These are phyloP conservation scores for Tubosaeta sp. DNA, from an alignment of 768 basidiomycete species.

Conservation along the genomic window DNA sequence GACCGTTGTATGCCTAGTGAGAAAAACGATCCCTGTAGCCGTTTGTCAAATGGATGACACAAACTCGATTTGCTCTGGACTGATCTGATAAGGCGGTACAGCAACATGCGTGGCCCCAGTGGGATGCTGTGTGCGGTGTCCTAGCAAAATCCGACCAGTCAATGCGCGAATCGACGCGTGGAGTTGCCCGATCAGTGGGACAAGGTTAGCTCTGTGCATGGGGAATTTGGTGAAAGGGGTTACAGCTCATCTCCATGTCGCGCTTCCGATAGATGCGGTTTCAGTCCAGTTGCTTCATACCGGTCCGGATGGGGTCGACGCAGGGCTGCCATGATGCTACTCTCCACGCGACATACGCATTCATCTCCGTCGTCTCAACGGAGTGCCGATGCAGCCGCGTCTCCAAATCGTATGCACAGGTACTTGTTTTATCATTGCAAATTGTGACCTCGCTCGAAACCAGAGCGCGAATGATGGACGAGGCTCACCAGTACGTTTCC, in stretches of 20 bases:
- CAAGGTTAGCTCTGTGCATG: slow-evolving; percentile 32
- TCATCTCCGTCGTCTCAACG: slow-evolving; percentile 24
- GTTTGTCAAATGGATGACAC: slow-evolving; percentile 6
- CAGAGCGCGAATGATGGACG: background rate
- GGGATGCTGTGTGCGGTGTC: slow-evolving; percentile 19
- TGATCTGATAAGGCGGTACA: slow-evolving; percentile 7
- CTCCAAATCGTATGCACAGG: slow-evolving; percentile 1
- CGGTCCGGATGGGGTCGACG: slow-evolving; percentile 17
- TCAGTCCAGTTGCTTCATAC: background rate
- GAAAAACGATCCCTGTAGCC: slow-evolving; percentile 9
- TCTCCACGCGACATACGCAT: slow-evolving; percentile 10
- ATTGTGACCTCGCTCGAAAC: slow-evolving; percentile 12
- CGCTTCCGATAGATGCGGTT: slow-evolving; percentile 17
- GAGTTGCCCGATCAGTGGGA: slow-evolving; percentile 20
- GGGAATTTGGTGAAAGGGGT: slow-evolving; percentile 18
- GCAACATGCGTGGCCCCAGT: background rate
- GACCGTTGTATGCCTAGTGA: slow-evolving; percentile 7
- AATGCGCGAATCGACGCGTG: slow-evolving; percentile 9
- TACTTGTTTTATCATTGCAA: slow-evolving; percentile 16
- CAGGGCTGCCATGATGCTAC: slow-evolving; percentile 12
- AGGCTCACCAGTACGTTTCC: slow-evolving; percentile 11
- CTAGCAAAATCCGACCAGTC: slow-evolving; percentile 9
- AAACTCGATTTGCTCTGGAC: background rate
- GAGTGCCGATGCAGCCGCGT: slow-evolving; percentile 13
- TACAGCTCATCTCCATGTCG: slow-evolving; percentile 1